Evolutionary conservation across 2,329 filamentous ascomycete species (phyloP), one percentile per base, ranked within the genome.

Genomic region (Penicillium sp.): DNA sequence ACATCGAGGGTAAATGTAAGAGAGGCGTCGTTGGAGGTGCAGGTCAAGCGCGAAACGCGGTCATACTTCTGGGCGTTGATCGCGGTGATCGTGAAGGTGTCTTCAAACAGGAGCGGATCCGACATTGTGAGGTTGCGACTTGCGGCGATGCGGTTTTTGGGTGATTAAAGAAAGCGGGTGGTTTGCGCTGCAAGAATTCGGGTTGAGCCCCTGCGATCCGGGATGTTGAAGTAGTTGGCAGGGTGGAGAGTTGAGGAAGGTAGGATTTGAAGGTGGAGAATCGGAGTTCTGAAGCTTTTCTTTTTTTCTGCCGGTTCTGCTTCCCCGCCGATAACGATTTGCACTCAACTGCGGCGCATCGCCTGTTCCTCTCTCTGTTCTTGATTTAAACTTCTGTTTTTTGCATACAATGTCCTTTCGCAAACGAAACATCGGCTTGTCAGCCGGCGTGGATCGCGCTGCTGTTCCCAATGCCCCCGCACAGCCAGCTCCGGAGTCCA

Each of bases 41-140:
- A 91, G 49, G 79, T 84, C 68, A 97, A 84, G 63, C 94, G 92
- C 49, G 90, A 88, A 24, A 96, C 92, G 59, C 92, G 90, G 77
- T 97, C 94, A 76, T 99, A 99, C 76, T 96, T 96, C 67, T 86
- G 83, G 67, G 86, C 82, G 77, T 96, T 89, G 71, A 90, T 79
- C 49, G 82, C 76, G 62, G 85, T 92, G 65, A 97, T 81, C 55
- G 82, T 88, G 81, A 97, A 96, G 66, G 84, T 87, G 69, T 95
- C 91, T 76, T 96, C 91, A 76, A 95, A 95, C 73, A 97, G 89
- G 67, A 94, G 87, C 52, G 92, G 87, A 77, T 97, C 92, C 62
- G 88, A 87, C 74, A 90, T 85, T 61, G 76, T 53, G 51, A 49
- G 35, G 28, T 79, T 63, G 76, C 74, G 57, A 76, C 69, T 27